A percentile compares a stretch with the other conserved stretches of the same genome.
These are phyloP conservation scores for Knoxdaviesia capensis DNA, from an alignment of 2,329 filamentous ascomycete species.

Conservation along the genomic window DNA sequence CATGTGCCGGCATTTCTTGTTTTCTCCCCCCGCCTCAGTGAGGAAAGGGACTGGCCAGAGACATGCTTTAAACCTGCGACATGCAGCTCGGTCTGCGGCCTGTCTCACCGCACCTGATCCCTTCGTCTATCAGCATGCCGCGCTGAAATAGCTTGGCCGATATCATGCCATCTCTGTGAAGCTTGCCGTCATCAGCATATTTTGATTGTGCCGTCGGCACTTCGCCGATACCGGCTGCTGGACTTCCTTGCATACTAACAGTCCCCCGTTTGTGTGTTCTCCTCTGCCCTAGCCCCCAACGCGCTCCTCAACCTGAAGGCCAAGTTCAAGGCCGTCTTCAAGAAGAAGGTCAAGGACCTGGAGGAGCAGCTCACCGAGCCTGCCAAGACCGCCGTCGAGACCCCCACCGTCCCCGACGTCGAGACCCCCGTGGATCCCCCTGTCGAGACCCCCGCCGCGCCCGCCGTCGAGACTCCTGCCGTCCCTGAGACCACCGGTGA, in stretches of 20 bases:
- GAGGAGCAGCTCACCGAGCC: slow-evolving; percentile 6
- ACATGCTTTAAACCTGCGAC: too few species aligned
- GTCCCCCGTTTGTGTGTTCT: not conserved
- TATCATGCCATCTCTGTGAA: not conserved
- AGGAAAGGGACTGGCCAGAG: too few species aligned
- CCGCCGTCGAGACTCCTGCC: not conserved
- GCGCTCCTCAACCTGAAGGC: slow-evolving; percentile 33
- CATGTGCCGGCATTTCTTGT: too few species aligned
- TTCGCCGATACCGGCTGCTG: too few species aligned
- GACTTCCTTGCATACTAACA: not conserved
- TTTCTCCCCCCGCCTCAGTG: too few species aligned
- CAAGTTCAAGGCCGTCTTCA: slow-evolving; percentile 33
- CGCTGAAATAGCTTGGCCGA: not conserved
- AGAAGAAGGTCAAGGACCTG: slow-evolving; percentile 19
- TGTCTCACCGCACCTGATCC: too few species aligned
- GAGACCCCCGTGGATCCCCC: not conserved
- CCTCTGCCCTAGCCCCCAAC: slow-evolving; percentile 18
- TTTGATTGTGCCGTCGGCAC: too few species aligned
- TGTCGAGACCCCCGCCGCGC: not conserved
- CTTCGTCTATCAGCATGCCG: not conserved
- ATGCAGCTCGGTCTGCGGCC: too few species aligned
- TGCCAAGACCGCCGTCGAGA: slow-evolving; percentile 7
- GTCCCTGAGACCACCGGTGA: slow-evolving; percentile 6
- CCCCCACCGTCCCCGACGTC: not conserved
- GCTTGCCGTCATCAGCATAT: not conserved